Percentiles rank a stretch among this genome's conserved stretches.
phyloP scores from a whole-genome alignment of 2,329 filamentous ascomycete genomes.

The Ceratocystis alfenasii region DNA sequence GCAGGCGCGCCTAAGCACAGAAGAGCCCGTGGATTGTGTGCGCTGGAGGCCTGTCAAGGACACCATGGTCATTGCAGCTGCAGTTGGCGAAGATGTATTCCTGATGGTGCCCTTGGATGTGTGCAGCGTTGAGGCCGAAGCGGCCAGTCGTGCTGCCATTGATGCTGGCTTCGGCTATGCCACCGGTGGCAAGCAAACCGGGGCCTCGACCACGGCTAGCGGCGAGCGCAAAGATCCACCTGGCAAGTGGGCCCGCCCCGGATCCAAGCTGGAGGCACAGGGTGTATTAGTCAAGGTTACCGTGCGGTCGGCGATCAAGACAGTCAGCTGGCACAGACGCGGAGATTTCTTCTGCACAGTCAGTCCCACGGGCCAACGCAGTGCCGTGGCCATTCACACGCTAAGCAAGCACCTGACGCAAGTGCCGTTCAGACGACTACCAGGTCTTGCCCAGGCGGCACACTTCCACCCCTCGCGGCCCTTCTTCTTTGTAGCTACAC shows the following conservation, averaged over 20 bases:
- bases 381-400: conserved; percentile 86
- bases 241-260: conserved; percentile 74
- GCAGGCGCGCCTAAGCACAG: conserved; percentile 64
- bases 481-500: conserved; percentile 90
- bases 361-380: conserved; percentile 63
- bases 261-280: conserved; percentile 57
- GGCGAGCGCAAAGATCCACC: conserved; percentile 59
- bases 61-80: conserved; percentile 67
- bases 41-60: conserved; percentile 82
- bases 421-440: conserved; percentile 70
- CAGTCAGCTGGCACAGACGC: conserved; percentile 82
- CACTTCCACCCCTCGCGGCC: conserved; percentile 91
- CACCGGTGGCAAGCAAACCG: conserved; percentile 48
- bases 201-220: conserved; percentile 35
- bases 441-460: conserved; percentile 70
- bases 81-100: conserved; percentile 73
- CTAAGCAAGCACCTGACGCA: conserved; percentile 91
- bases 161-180: conserved; percentile 91
- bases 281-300: conserved; percentile 72
- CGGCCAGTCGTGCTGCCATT: conserved; percentile 60
- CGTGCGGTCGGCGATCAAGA: conserved; percentile 69
- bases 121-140: conserved; percentile 61
- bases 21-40: conserved; percentile 72
- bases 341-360: conserved; percentile 93
- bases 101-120: conserved; percentile 65